Evolutionary conservation across 371 early-diverging fungal genomes (phyloP).

Genomic region (Paraphysoderma sedebokerense): DNA sequence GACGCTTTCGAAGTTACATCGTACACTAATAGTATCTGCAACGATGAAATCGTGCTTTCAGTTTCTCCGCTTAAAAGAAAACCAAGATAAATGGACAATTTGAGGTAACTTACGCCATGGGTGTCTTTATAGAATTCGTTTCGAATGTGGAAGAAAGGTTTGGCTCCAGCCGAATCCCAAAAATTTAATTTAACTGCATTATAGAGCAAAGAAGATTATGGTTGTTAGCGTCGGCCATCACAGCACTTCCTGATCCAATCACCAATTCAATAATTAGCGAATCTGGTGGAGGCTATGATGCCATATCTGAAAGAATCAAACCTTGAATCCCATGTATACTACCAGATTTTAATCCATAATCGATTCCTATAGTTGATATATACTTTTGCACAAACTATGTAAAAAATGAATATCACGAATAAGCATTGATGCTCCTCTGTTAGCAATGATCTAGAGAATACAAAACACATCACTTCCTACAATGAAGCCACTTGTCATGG

Average conservation of each 20-base stretch:
- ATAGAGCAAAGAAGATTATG: neutral
- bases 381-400: constrained; percentile 25
- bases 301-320: too few species aligned
- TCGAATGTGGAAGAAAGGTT: constrained; percentile 24
- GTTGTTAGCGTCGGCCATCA: neutral
- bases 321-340: constrained; percentile 14
- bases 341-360: constrained; percentile 27
- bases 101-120: constrained; percentile 13
- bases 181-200: constrained; percentile 30
- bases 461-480: too few species aligned
- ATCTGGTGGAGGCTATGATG: too few species aligned
- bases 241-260: neutral
- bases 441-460: too few species aligned
- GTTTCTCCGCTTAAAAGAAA: too few species aligned
- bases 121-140: constrained; percentile 38
- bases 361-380: constrained; percentile 33
- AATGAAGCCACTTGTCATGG: neutral
- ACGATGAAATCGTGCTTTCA: too few species aligned
- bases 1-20: constrained; percentile 11
- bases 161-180: constrained; percentile 34
- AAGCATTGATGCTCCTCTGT: too few species aligned
- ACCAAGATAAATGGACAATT: neutral
- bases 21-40: constrained; percentile 22
- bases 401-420: neutral
- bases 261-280: too few species aligned